phyloP scores from a whole-genome alignment of 2,329 filamentous ascomycete genomes.

The Monosporascus sp. region DNA sequence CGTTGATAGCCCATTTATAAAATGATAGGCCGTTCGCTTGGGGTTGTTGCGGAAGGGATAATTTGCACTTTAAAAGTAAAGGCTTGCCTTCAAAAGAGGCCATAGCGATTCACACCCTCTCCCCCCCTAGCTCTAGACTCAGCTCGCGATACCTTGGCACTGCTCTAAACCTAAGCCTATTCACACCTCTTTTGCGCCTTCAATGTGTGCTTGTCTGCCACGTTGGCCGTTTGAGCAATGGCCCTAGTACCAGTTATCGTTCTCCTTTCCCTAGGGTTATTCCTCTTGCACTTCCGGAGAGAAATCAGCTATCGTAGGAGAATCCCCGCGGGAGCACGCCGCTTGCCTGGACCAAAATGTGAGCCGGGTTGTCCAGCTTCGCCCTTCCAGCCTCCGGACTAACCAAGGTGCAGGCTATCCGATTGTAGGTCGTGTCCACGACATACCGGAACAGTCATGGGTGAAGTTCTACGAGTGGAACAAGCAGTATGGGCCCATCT shows the following conservation, averaged over 20 bases:
- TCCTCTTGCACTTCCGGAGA: slow-evolving; percentile 11
- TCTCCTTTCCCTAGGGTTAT: slow-evolving; percentile 12
- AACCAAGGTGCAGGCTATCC: slow-evolving; percentile 31
- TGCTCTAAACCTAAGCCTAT: background rate
- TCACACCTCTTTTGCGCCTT: background rate
- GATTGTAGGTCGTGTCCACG: slow-evolving; percentile 40
- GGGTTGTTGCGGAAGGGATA: background rate
- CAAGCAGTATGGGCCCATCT: slow-evolving; percentile 42
- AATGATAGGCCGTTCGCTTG: background rate
- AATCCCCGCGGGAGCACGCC: slow-evolving; percentile 19
- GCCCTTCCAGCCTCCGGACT: slow-evolving; percentile 3
- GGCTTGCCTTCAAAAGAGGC: background rate
- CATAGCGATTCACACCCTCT: background rate
- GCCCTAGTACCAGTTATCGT: background rate
- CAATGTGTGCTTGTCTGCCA: background rate
- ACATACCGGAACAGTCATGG: slow-evolving; percentile 39
- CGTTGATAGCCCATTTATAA: background rate
- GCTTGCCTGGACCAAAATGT: slow-evolving; percentile 25
- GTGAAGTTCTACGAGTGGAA: slow-evolving; percentile 45
- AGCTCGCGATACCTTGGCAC: no score
- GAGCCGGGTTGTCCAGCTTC: slow-evolving; percentile 1
- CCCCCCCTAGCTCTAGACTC: no score
- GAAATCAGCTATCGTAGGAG: slow-evolving; percentile 10
- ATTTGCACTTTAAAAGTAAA: background rate
- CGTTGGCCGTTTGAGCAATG: background rate